A percentile compares a stretch with the other conserved stretches of the same genome.
phyloP scores from a whole-genome alignment of 129 eudicot species.

The Lactuca sativa region DNA sequence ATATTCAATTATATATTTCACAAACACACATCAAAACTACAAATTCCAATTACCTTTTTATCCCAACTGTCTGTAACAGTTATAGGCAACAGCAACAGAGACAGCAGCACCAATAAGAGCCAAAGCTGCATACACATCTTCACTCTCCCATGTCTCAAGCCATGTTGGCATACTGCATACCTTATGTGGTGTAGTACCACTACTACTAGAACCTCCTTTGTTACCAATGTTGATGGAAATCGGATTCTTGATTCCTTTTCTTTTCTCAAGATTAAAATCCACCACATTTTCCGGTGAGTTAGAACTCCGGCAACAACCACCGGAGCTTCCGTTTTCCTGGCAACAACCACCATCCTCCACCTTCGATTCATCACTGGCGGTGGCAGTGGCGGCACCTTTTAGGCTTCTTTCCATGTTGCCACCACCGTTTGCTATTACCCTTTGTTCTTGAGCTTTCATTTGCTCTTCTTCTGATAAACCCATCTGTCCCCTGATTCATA shows the following conservation, averaged over 20 bases:
- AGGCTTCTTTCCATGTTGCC: slow-evolving; percentile 33
- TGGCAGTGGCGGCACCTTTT: slow-evolving; percentile 14
- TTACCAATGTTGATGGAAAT: slow-evolving; percentile 42
- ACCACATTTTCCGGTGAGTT: slow-evolving; percentile 38
- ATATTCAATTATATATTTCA: slow-evolving; percentile 7
- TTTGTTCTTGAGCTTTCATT: slow-evolving; percentile 58
- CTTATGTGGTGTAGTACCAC: slow-evolving; percentile 37
- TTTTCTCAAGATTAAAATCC: slow-evolving; percentile 34
- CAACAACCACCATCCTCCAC: slow-evolving; percentile 53
- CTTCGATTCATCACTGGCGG: slow-evolving; percentile 37
- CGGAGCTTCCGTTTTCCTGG: slow-evolving; percentile 49
- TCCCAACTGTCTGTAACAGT: slow-evolving; percentile 66
- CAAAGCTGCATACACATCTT: slow-evolving; percentile 90
- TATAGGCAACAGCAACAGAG: slow-evolving; percentile 81
- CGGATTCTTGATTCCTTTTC: slow-evolving; percentile 54
- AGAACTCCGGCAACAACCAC: slow-evolving; percentile 60
- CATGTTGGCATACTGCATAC: slow-evolving; percentile 85
- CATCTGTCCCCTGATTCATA: slow-evolving; percentile 80
- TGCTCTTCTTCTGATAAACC: slow-evolving; percentile 96
- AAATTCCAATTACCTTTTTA: slow-evolving; percentile 10
- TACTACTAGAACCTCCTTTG: slow-evolving; percentile 29
- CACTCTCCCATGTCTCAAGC: slow-evolving; percentile 93
- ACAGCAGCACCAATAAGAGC: slow-evolving; percentile 81
- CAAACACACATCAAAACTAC: slow-evolving; percentile 11
- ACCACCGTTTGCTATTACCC: slow-evolving; percentile 53